Percentiles rank a stretch among this genome's conserved stretches.
Conservation (phyloP, 768 basidiomycete genomes). For the Boletus insuetus region DNA sequence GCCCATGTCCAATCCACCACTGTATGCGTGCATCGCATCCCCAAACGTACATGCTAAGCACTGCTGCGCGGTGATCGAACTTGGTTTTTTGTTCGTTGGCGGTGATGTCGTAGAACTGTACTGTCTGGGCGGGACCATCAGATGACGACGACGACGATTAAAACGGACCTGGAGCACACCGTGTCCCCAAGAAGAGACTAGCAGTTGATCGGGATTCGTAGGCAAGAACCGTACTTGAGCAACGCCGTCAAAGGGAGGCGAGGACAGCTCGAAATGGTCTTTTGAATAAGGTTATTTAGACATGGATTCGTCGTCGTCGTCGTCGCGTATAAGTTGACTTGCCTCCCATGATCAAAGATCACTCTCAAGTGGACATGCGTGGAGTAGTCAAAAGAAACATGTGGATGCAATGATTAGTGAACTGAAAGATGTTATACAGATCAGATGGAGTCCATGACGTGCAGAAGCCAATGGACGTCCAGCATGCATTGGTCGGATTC, state of each 20-base stretch:
- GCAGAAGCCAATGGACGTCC: conserved; percentile 33
- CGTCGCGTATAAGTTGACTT: neutral
- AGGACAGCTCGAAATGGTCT: conserved; percentile 47
- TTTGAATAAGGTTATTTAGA: neutral
- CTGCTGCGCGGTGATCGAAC: conserved; percentile 85
- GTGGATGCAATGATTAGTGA: conserved; percentile 24
- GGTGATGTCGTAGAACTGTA: conserved; percentile 53
- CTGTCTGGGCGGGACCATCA: conserved; percentile 45
- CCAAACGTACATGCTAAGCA: conserved; percentile 79
- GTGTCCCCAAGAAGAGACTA: conserved; percentile 94
- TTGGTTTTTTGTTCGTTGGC: conserved; percentile 71
- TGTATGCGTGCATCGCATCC: conserved; percentile 67
- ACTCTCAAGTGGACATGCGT: too few species aligned
- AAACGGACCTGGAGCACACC: conserved; percentile 30
- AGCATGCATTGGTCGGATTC: conserved; percentile 34
- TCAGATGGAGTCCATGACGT: conserved; percentile 22
- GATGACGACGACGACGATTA: conserved; percentile 19
- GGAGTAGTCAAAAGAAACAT: neutral
- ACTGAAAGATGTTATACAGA: conserved; percentile 30
- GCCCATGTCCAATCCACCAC: conserved; percentile 83
- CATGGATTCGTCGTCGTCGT: too few species aligned
- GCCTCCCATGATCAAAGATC: conserved; percentile 14
- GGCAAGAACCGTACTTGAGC: conserved; percentile 82
- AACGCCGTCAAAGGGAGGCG: conserved; percentile 83
- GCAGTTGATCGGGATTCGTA: conserved; percentile 68